Percentiles rank a stretch among this genome's conserved stretches.
Conservation (phyloP, 2,329 filamentous ascomycete genomes). For the Mycocentrospora acerina region DNA sequence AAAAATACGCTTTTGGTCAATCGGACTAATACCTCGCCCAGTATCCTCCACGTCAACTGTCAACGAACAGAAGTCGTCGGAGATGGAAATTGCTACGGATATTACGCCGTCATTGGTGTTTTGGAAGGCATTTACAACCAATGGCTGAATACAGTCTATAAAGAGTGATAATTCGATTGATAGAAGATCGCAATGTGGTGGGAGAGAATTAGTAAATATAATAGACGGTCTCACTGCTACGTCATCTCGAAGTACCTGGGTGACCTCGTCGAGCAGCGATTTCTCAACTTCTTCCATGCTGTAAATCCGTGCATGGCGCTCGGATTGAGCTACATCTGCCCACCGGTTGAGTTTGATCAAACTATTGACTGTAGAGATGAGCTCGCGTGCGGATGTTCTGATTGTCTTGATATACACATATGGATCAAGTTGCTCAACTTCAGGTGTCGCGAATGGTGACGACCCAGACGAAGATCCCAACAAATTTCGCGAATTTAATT, state of each 20-base stretch:
- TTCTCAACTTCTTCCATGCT: conserved; percentile 37
- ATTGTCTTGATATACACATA: conserved; percentile 40
- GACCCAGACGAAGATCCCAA: conserved; percentile 9
- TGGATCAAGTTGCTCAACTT: conserved; percentile 19
- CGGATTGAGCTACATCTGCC: conserved; percentile 35
- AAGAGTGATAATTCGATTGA: conserved; percentile 43
- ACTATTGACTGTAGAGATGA: conserved; percentile 50
- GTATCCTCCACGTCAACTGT: conserved; percentile 48
- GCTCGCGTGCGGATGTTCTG: conserved; percentile 43
- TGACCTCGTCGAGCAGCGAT: conserved; percentile 33
- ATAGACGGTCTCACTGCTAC: conserved; percentile 29
- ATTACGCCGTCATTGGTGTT: conserved; percentile 44
- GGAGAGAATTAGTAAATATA: conserved; percentile 36
- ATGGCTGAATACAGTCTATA: conserved; percentile 46
- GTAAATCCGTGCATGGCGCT: conserved; percentile 24
- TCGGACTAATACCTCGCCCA: conserved; percentile 42
- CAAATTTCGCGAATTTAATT: conserved; percentile 33
- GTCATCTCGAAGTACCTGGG: conserved; percentile 31
- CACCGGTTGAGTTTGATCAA: conserved; percentile 48
- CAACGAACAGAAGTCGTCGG: conserved; percentile 31
- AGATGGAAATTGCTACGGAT: conserved; percentile 35
- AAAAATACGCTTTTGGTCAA: conserved; percentile 46
- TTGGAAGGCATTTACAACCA: conserved; percentile 48
- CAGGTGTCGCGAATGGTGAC: conserved; percentile 11
- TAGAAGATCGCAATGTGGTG: conserved; percentile 32